Base-by-base conservation (phyloP, 371 early-diverging fungal species). In the Mortierella sp. region DNA sequence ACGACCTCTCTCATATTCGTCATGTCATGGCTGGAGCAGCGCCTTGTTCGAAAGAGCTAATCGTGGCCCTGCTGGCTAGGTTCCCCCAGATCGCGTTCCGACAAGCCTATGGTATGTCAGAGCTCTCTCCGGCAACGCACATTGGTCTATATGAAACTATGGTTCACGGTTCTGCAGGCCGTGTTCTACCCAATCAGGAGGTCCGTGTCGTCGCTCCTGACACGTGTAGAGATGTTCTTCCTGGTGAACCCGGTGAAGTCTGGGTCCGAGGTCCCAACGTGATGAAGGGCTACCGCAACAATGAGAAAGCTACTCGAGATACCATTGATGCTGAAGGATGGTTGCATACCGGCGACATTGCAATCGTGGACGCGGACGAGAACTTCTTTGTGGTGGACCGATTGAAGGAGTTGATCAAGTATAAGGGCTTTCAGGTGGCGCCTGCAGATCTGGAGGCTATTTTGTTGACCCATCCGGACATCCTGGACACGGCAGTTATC, bases 321-420 rank as follows among this genome's bases (percentile, higher is more conserved):
- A 85, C 88, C 2, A 87, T 95, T 56, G 89, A 89, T 47, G 15
- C 50, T 0, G 86, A 88, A 37, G 91, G 91, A 0, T 95, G 88
- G 81, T 79, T 94, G 70, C 90, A 88, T 30, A 93, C 93, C 0
- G 95, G 94, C n/a, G 97, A 96, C 70, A 73, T 95, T 14, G 94
- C 84, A 4, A 71, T 82, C 3, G 83, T 89, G 23, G 88, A 89
- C 64, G 42, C 52, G 4, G 70, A 89, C 4, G 87, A 86, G 0
- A 68, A 82, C 52, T 85, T 92, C 44, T 85, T 63, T 50, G 82
- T 92, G 21, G 85, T 84, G 1, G 93, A 90, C 64, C 85, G 93
- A 31, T 79, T 87, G n/a, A 92, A 92, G 78, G 93, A 92, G 49
- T 73, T 92, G 50, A 90, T 92, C 57, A 87, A 85, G 67, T 90